These are phyloP conservation scores for Paracoccidioides brasiliensis DNA, from an alignment of 2,329 filamentous ascomycete genomes.

Conservation along the genomic window DNA sequence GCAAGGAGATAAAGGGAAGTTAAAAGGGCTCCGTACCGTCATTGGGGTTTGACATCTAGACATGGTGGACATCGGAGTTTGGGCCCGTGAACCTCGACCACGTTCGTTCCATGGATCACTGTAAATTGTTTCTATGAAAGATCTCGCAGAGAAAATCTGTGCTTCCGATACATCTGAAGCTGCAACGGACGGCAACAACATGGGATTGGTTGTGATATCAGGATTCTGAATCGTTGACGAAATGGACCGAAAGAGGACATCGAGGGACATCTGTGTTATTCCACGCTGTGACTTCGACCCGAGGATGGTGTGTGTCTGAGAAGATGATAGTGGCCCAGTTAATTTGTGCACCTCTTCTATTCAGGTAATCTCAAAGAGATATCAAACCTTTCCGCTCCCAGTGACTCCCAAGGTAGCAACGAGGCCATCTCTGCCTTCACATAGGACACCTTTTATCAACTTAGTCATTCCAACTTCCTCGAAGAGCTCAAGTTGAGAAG, in stretches of 20 bases:
- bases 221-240: conserved; percentile 56
- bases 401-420: conserved; percentile 88
- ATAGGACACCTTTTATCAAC: conserved; percentile 69
- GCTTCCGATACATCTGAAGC: conserved; percentile 72
- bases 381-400: conserved; percentile 77
- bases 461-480: conserved; percentile 61
- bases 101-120: conserved; percentile 47
- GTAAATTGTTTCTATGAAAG: conserved; percentile 69
- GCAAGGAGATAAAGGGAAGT: conserved; percentile 16
- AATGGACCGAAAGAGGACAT: conserved; percentile 76
- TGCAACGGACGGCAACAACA: conserved; percentile 59
- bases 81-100: conserved; percentile 50
- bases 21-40: conserved; percentile 29
- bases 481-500: conserved; percentile 77
- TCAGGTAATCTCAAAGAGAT: neutral
- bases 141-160: conserved; percentile 56
- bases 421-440: conserved; percentile 75
- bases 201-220: conserved; percentile 37
- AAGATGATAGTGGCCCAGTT: neutral
- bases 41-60: conserved; percentile 33
- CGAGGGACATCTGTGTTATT: conserved; percentile 79
- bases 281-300: conserved; percentile 78
- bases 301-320: conserved; percentile 85
- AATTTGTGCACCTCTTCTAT: neutral
- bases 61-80: conserved; percentile 55